These are phyloP conservation scores for Mortierella sp. DNA, from an alignment of 371 early-diverging fungal genomes.

Conservation along the genomic window DNA sequence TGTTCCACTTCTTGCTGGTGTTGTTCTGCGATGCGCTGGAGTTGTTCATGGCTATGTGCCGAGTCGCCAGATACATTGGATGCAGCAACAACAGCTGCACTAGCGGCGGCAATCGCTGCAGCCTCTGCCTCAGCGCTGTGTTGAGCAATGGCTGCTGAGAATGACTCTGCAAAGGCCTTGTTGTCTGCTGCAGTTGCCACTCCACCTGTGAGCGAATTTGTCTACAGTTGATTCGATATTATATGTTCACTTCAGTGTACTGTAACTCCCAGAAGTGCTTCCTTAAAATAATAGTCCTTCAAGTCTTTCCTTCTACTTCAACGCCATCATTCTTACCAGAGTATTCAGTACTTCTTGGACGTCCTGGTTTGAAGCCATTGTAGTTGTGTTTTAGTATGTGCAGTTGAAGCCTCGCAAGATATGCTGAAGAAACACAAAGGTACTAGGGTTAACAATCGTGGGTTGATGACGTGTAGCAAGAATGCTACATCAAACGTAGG, in stretches of 20 bases:
- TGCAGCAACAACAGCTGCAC: slow-evolving; percentile 16
- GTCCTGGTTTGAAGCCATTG: slow-evolving; percentile 28
- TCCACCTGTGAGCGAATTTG: slow-evolving; percentile 3
- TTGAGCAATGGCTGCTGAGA: slow-evolving; percentile 32
- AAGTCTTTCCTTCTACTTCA: not conserved
- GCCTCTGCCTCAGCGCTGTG: slow-evolving; percentile 16
- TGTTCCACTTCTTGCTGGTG: slow-evolving; percentile 29
- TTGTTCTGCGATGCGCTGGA: slow-evolving; percentile 40
- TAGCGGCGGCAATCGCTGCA: slow-evolving; percentile 7
- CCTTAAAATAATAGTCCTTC: not conserved
- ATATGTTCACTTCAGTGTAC: not conserved
- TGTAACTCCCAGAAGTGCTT: not conserved
- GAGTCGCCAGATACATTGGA: not conserved
- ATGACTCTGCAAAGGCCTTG: slow-evolving; percentile 27
- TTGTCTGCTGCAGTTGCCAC: not conserved
- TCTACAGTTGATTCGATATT: slow-evolving; percentile 5
- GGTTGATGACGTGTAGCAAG: not conserved
- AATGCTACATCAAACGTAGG: not conserved
- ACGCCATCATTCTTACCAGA: slow-evolving; percentile 19
- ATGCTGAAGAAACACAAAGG: not conserved
- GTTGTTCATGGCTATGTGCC: slow-evolving; percentile 21
- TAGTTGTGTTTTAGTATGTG: not conserved
- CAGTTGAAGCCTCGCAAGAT: not conserved
- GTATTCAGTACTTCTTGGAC: slow-evolving; percentile 43
- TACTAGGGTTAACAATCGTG: not conserved